phyloP scores from a whole-genome alignment of 306 rosid genomes.

The Fragaria nilgerrensis region DNA sequence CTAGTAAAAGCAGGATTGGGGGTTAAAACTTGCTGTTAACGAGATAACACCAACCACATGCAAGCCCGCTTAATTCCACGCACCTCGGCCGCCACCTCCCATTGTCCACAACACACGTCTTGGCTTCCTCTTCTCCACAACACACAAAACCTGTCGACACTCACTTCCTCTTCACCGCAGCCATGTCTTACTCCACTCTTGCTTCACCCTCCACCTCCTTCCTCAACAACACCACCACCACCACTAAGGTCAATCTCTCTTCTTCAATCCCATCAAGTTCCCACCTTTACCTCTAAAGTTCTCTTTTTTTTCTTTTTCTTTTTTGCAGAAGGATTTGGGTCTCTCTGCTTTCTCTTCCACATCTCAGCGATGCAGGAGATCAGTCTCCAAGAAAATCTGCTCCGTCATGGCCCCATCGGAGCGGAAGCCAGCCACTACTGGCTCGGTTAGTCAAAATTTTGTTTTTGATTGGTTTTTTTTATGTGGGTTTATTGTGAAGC shows the following conservation, averaged over 20 bases:
- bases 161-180: not conserved
- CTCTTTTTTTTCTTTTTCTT: not conserved
- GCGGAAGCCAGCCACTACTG: constrained; percentile 75
- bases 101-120: not conserved
- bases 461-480: not conserved
- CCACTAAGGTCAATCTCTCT: constrained; percentile 41
- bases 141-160: not conserved
- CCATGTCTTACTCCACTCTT: constrained; percentile 62
- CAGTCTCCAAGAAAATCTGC: constrained; percentile 47
- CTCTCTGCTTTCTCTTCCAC: constrained; percentile 46
- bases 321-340: constrained; percentile 43
- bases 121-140: not conserved
- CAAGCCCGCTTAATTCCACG: not conserved
- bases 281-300: not conserved
- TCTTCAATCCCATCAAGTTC: not conserved
- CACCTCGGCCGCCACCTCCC: constrained; percentile 9
- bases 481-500: not conserved
- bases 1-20: too few species aligned
- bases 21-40: not conserved
- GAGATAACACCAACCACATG: not conserved
- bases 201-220: constrained; percentile 47
- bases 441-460: constrained; percentile 28
- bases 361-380: constrained; percentile 41
- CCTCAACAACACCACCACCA: constrained; percentile 15
- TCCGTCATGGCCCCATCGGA: constrained; percentile 70